Conservation (phyloP, 371 early-diverging fungal species). For the Blastocladiella emersonii region DNA sequence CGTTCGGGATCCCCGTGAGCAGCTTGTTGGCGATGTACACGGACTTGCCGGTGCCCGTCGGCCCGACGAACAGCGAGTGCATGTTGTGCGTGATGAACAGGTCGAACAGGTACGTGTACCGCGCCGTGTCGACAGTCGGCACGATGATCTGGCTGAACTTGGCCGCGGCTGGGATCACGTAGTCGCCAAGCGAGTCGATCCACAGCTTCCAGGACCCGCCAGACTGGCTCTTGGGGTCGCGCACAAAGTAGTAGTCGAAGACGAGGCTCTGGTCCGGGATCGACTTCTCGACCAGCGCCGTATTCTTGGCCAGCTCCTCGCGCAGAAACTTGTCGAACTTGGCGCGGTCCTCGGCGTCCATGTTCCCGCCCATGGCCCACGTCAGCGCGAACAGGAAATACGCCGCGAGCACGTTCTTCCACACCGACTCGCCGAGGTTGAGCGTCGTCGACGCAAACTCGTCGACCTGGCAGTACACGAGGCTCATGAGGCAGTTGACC, state of each 20-base stretch:
- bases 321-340: conserved; percentile 35
- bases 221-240: conserved; percentile 21
- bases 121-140: conserved; percentile 38
- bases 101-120: conserved; percentile 32
- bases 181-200: conserved; percentile 23
- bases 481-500: conserved; percentile 25
- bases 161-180: conserved; percentile 25
- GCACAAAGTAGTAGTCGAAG: conserved; percentile 28
- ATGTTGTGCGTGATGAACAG: conserved; percentile 25
- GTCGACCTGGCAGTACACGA: conserved; percentile 33
- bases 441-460: conserved; percentile 15
- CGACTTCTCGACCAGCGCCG: conserved; percentile 8
- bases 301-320: conserved; percentile 15
- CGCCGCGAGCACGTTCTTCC: conserved; percentile 10
- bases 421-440: background rate
- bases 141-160: conserved; percentile 41
- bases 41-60: conserved; percentile 44
- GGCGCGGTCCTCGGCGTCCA: conserved; percentile 26
- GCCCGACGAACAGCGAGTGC: conserved; percentile 33
- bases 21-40: conserved; percentile 37
- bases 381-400: conserved; percentile 9
- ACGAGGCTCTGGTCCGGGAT: conserved; percentile 22
- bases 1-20: conserved; percentile 25
- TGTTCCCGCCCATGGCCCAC: conserved; percentile 41
- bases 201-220: conserved; percentile 36